Evolutionary conservation across 2,329 filamentous ascomycete species (phyloP).

Genomic region (Byssoonygena ceratinophila): DNA sequence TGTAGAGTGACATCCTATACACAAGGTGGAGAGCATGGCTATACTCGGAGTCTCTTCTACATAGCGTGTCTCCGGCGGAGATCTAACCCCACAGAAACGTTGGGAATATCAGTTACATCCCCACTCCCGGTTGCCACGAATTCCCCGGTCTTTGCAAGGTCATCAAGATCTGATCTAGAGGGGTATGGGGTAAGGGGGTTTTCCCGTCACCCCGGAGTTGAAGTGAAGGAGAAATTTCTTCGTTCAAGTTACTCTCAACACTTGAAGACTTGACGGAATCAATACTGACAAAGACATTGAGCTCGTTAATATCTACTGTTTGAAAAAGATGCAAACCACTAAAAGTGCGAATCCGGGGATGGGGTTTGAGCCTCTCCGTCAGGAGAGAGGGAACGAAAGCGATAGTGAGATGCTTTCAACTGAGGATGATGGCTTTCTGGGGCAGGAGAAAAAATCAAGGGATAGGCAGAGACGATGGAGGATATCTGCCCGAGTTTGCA

Average conservation of each 20-base stretch:
- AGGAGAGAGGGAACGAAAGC: not conserved
- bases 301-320: not conserved
- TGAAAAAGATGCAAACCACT: not conserved
- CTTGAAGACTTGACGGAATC: too few relatives aligned
- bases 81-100: not conserved
- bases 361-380: not conserved
- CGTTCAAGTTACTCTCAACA: too few relatives aligned
- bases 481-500: slow-evolving; percentile 5
- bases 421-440: slow-evolving; percentile 7
- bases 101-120: not conserved
- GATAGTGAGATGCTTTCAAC: not conserved
- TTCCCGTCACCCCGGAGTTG: too few relatives aligned
- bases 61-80: not conserved
- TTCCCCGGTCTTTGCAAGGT: too few relatives aligned
- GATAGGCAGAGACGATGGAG: slow-evolving; percentile 1
- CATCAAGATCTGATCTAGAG: too few relatives aligned
- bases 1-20: not conserved
- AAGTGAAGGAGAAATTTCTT: too few relatives aligned
- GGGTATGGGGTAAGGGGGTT: too few relatives aligned
- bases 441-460: not conserved
- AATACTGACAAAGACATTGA: too few relatives aligned
- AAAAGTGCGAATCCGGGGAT: not conserved
- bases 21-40: not conserved
- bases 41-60: not conserved
- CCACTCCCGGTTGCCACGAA: too few relatives aligned